Base-by-base conservation (phyloP, 352 stramenopile genomes). In the Pythium coloratum region DNA sequence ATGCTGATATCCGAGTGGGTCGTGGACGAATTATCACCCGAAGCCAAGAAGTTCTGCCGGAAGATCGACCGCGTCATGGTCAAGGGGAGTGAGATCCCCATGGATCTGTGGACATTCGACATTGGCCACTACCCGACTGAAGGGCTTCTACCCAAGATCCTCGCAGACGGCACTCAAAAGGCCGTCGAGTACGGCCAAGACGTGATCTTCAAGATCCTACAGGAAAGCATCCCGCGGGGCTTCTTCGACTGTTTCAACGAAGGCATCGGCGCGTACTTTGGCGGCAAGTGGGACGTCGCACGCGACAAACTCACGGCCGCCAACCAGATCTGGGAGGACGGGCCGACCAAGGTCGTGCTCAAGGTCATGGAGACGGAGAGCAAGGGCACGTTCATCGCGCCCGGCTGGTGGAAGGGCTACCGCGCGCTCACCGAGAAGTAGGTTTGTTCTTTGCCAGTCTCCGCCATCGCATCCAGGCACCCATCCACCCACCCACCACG, bases 1-100 rank as follows among this genome's bases (percentile, higher is more conserved):
- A 94, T 99, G 72, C 78, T 99, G 9, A 75, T 99, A 47, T 98
- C 92, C 30, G 87, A 99, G 56, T 96, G 94, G 72, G 97, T 99
- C 38, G 86, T 98, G 47, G 90, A 98, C 44, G 84, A 98, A 18
- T 65, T 99, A 12, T 98, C 94, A 13, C 32, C 76, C 3, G 79
- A 92, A 34, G 94, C 89, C 20, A 80, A 95, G 59, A 77, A 69
- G 0, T 94, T 93, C 51, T 97, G 97, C 55, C 81, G 97, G 13
- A 95, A 98, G 64, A 88, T 99, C 56, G 97, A 99, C 71, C 92
- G 92, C 36, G 95, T 99, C 1, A 97, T 91, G 46, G 95, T 99
- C 30, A 99, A 99, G 82, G 97, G 97, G 13, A 98, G 92, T 57
- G 95, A 95, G 62, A 96, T 97, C 62, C 94, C 94, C 2, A 97